A percentile compares a stretch with the other conserved stretches of the same genome.
phyloP scores from a whole-genome alignment of 2,329 filamentous ascomycete species.

The Boeremia exigua region DNA sequence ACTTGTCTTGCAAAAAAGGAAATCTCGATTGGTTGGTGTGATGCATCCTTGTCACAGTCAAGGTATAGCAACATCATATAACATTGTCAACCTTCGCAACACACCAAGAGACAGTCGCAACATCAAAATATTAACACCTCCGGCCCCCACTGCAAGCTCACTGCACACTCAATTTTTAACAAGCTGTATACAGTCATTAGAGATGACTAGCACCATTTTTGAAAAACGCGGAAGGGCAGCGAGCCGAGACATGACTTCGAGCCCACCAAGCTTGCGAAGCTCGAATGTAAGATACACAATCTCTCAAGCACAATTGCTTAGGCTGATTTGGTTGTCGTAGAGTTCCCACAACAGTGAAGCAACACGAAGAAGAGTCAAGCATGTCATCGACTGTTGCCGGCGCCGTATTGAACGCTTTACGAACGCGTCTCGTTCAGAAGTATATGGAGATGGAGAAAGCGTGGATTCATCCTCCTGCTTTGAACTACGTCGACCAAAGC shows the following conservation, averaged over 20 bases:
- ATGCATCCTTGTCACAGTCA: conserved; percentile 6
- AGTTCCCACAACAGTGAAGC: not conserved
- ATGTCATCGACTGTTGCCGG: conserved; percentile 7
- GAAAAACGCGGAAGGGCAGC: not conserved
- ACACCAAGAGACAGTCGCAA: not conserved
- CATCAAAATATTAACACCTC: not conserved
- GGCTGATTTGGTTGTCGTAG: not conserved
- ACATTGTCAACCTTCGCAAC: not conserved
- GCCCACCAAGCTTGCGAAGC: not conserved
- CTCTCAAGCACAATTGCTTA: not conserved
- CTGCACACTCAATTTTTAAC: not conserved
- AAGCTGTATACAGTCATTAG: not conserved
- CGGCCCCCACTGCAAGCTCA: not conserved
- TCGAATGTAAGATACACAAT: not conserved
- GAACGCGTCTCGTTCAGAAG: not conserved
- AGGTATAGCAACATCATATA: not conserved
- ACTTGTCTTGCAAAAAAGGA: conserved; percentile 2
- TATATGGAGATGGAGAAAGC: not conserved
- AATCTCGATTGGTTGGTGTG: not conserved
- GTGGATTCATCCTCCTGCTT: conserved; percentile 1
- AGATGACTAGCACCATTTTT: not conserved
- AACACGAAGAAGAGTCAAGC: not conserved
- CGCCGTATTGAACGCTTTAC: conserved; percentile 8
- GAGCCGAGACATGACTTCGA: not conserved
- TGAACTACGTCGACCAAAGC: conserved; percentile 5